Conservation (phyloP, 2,329 filamentous ascomycete species). For the Penicillium hordei region DNA sequence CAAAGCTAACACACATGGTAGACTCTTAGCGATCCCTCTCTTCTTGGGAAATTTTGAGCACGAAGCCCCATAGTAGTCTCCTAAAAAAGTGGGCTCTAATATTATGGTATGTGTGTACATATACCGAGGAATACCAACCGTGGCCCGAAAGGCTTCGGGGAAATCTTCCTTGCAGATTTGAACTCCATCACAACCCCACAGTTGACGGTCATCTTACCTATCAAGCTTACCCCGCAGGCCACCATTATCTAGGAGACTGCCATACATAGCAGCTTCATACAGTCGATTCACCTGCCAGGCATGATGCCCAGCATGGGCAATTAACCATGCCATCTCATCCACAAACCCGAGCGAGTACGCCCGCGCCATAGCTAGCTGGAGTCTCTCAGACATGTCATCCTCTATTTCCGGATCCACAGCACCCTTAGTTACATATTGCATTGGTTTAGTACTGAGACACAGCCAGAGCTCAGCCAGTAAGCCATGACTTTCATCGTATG, state of each 20-base stretch:
- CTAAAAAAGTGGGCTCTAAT: no score
- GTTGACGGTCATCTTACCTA: background rate
- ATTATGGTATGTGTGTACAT: no score
- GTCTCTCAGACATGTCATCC: background rate
- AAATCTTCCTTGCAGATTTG: background rate
- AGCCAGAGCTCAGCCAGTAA: background rate
- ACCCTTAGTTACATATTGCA: background rate
- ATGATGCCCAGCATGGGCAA: background rate
- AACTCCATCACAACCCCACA: background rate
- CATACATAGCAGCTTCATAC: background rate
- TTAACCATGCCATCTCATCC: background rate
- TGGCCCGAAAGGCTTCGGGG: background rate
- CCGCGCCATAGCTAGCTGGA: background rate
- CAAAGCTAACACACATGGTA: background rate
- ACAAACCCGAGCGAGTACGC: background rate
- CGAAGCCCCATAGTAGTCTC: no score
- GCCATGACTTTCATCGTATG: background rate
- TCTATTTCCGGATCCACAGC: background rate
- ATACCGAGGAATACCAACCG: background rate
- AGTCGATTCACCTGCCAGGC: background rate
- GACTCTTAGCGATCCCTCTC: background rate
- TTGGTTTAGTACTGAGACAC: background rate
- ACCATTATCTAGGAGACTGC: background rate
- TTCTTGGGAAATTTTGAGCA: no score
- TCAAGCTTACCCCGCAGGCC: background rate